Percentiles rank a stretch among this genome's conserved stretches.
Conservation (phyloP, 352 stramenopile species). For the Hyaloperonospora arabidopsidis region DNA sequence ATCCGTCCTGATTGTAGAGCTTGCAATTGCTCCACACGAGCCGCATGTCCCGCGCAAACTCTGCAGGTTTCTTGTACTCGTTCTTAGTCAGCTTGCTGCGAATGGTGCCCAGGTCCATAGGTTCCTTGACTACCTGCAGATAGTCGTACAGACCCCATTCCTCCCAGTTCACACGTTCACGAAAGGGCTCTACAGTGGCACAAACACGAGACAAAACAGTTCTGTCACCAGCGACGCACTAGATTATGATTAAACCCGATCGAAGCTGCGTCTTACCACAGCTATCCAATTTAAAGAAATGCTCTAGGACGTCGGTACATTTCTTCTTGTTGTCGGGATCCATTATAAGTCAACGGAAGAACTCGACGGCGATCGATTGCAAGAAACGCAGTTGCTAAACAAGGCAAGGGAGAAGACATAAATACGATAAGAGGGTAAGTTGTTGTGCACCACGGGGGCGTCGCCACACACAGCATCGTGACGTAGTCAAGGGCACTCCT, state of each 20-base stretch:
- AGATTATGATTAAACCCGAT: neutral
- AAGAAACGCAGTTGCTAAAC: neutral
- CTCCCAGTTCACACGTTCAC: slow-evolving; percentile 85
- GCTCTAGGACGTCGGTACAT: slow-evolving; percentile 69
- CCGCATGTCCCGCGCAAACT: slow-evolving; percentile 80
- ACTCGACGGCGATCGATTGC: slow-evolving; percentile 1
- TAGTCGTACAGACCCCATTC: slow-evolving; percentile 89
- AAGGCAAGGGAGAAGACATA: no score
- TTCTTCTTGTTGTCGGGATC: slow-evolving; percentile 77
- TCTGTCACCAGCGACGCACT: neutral
- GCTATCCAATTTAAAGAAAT: slow-evolving; percentile 75
- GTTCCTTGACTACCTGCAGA: slow-evolving; percentile 84
- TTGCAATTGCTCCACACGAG: slow-evolving; percentile 84
- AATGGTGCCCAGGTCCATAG: slow-evolving; percentile 89
- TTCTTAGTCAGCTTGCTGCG: slow-evolving; percentile 66
- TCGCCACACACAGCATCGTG: no score
- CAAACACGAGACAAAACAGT: neutral
- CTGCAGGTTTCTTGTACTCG: slow-evolving; percentile 78
- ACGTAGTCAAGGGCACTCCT: no score
- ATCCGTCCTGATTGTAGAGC: slow-evolving; percentile 86
- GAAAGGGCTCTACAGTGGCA: slow-evolving; percentile 60
- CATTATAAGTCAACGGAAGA: slow-evolving; percentile 26
- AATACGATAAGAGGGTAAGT: no score
- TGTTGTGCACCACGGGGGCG: no score
- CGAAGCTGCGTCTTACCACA: slow-evolving; percentile 32